These are phyloP conservation scores for Vitis rupestris DNA, from an alignment of 164 flowering plant genomes.

Conservation along the genomic window DNA sequence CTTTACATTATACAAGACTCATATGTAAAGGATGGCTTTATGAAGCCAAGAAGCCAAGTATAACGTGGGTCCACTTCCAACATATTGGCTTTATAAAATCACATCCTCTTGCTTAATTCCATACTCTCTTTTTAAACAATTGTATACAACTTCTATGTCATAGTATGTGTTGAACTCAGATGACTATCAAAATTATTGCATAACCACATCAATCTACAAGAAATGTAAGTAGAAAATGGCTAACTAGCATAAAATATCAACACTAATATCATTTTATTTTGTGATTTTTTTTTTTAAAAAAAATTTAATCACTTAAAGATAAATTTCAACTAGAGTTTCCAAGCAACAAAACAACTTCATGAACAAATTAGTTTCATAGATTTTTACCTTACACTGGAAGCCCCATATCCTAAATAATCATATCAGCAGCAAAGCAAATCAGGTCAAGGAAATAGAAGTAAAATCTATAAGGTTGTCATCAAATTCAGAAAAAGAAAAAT, in stretches of 20 bases:
- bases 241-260: too few species aligned
- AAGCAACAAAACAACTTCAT: neutral
- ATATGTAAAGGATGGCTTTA: conserved; percentile 86
- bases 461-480: too few species aligned
- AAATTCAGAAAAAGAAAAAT: too few species aligned
- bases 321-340: neutral
- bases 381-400: conserved; percentile 84
- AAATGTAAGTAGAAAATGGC: neutral
- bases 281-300: too few species aligned
- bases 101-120: conserved; percentile 79
- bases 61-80: conserved; percentile 93
- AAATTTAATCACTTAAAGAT: neutral
- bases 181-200: conserved; percentile 40
- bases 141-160: conserved; percentile 89
- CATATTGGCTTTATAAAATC: conserved; percentile 89
- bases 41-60: conserved; percentile 88
- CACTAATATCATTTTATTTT: too few species aligned
- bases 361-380: neutral
- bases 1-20: conserved; percentile 84
- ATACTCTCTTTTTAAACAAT: conserved; percentile 78
- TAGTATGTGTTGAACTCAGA: conserved; percentile 88
- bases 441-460: neutral
- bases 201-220: conserved; percentile 5
- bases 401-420: conserved; percentile 96
- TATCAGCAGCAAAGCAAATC: conserved; percentile 50